Evolutionary conservation across 2,329 filamentous ascomycete genomes (phyloP), one percentile per base, ranked within the genome.

Genomic region (Phymatotrichopsis omnivora): DNA sequence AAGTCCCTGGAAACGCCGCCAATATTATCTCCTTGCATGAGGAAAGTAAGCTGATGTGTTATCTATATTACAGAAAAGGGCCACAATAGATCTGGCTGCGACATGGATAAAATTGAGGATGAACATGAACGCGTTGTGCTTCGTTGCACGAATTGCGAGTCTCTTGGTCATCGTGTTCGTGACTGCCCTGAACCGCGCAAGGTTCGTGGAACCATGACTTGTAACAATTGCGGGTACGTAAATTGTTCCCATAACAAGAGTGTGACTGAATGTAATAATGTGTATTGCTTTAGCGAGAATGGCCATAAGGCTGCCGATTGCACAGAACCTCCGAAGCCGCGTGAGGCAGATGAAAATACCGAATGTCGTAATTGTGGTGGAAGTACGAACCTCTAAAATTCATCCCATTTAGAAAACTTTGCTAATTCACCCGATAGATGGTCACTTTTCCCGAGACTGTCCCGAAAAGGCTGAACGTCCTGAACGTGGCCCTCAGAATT

Each of bases 311-410:
- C 53, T n/a, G 49, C 56, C 12, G 56, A 58, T 10, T 58, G 76
- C 57, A n/a, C n/a, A n/a, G n/a, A n/a, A n/a, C n/a, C n/a, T n/a
- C 69, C 73, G 3, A 63, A 67, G n/a, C 73, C 75, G 19, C 74
- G 80, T 38, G 64, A 75, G 23, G 71, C 75, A 22, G 63, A 64
- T 25, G 73, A 70, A 22, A 70, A 71, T 41, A 71, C 81, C 1
- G 76, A 81, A 60, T 83, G 78, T 60, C 74, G 73, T 56, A 79
- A 75, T 61, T 82, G 78, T 58, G 67, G 68, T 30, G 67, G 77
- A 63, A 74, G 75, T 78, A 64, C 61, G 70, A n/a, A n/a, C n/a
- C n/a, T n/a, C n/a, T n/a, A n/a, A n/a, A n/a, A n/a, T 63, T 3
- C 23, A 35, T 17, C 7, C 22, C 12, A 11, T n/a, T 14, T 28